Evolutionary conservation across 148 eudicot genomes (phyloP), one percentile per base, ranked within the genome.

Genomic region (Chenopodium berlandieri): DNA sequence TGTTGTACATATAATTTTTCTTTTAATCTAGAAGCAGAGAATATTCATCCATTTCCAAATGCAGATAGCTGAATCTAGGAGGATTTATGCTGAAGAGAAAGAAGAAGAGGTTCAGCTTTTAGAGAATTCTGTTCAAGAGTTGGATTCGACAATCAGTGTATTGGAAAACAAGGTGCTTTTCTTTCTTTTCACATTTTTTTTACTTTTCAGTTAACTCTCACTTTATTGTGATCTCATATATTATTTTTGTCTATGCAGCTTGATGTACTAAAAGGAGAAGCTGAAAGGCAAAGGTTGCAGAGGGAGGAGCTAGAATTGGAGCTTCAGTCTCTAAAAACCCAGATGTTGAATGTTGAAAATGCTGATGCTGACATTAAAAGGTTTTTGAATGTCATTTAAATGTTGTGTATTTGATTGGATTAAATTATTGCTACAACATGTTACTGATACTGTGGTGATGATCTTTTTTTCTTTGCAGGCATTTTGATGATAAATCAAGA

Each of bases 51-150:
- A 19, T 40, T 65, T 16, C 69, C 37, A 30, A 67, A 9, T 80
- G 44, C 87, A 94, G 98, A 79, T 90, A 58, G 94, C 97, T 64
- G 98, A 90, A 82, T 85, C 88, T 40, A 84, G 88, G 48, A 92
- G 92, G 81, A 71, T 85, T 67, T 91, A 91, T 75, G 92, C 89
- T 27, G 91, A 91, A 85, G 97, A 91, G 80, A 96, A 92, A 78
- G 99, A 94, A 84, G 95, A 92, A 83, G 98, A 96, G 88, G 94
- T 96, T 79, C 92, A 86, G 81, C 95, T 96, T 80, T 76, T 94
- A 81, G 99, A 92, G 87, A 91, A 81, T 76, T 96, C 98, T 47
- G 94, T 94, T 81, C 92, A 89, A 85, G 99, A 94, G 87, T 87
- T 96, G 64, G 99, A 94, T 80, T 88, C 90, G 66, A 96, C 97